Evolutionary conservation across 176 grass and related monocot species (phyloP), one percentile per base, ranked within the genome.

Genomic region (Lolium multiflorum): DNA sequence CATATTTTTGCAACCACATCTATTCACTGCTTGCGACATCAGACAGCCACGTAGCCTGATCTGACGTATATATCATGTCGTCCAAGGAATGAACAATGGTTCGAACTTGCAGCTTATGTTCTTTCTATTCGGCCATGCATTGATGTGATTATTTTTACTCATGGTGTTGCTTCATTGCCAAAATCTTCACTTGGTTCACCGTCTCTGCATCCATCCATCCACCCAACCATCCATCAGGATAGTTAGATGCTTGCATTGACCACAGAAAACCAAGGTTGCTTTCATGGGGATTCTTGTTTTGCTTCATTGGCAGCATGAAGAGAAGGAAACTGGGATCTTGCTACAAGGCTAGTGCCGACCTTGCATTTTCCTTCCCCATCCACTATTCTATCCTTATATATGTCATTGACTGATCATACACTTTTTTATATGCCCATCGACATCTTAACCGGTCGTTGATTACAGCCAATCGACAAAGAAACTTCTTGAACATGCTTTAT

Each of bases 311-410:
- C 35, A 85, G 0, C 52, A 35, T 35, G 31, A 35, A 35, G 31
- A 35, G 31, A 35, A 35, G 31, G 31, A 98, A 84, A 80, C 49
- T 92, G 48, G 87, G 93, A 88, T 98, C 90, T 76, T 95, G 93
- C 85, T 95, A 92, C 93, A 92, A 85, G 81, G 14, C 6, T 1
- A 15, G 89, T 94, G 10, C 89, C 71, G 28, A 62, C 70, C 57
- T 73, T 11, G 62, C 20, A 68, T 60, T 85, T 38, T 20, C 31
- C 77, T 59, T n/a, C 74, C 5, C 4, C 11, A 62, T 85, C 54
- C 16, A 20, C 3, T 2, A 79, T 41, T 21, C 4, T 26, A 16
- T 39, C 44, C 71, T 83, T 9, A 47, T 17, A 17, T 16, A 55
- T 10, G 18, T 56, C 72, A 82, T 87, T 68, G 67, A 26, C 79